Evolutionary conservation across 495 filamentous ascomycete species (phyloP), one percentile per base, ranked within the genome.

Genomic region (Aspergillus olivimuriae): DNA sequence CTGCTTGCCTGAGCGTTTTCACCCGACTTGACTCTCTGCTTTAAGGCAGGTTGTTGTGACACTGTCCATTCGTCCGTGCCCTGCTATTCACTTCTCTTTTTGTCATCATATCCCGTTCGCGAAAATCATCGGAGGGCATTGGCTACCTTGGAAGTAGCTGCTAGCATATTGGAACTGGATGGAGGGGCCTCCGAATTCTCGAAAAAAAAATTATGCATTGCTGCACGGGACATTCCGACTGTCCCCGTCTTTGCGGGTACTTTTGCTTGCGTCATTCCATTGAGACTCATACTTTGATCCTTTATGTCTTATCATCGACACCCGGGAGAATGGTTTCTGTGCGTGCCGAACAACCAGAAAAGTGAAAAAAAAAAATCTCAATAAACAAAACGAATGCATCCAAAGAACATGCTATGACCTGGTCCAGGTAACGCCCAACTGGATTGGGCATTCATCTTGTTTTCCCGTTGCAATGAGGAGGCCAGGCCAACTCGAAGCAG

Each of bases 1-100:
- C 91, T 36, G 91, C 91, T 47, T 95, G 90, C 66, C 74, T 97
- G 64, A 95, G 84, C 70, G 91, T 97, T 55, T 97, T 95, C 63
- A 97, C 91, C 44, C 78, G 91, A 66, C 81, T 97, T 55, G 91
- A 96, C 71, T 96, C 91, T 15, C 73, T 95, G 39, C 81, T 96
- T 58, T 95, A 75, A 40, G n/a, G n/a, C n/a, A n/a, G n/a, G n/a
- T n/a, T n/a, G n/a, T n/a, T n/a, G n/a, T n/a, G n/a, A n/a, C n/a
- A n/a, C n/a, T n/a, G n/a, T 48, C 47, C 39, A 41, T 53, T 41
- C 38, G 26, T 53, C 48, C 37, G 39, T 40, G 39, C 43, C 21
- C 33, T 47, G 47, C 22, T 39, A 20, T 38, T 39, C 48, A 45
- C 30, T 32, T 52, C 43, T 42, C 44, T 39, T 52, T 43, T 37